phyloP scores from a whole-genome alignment of 164 flowering plant genomes.

The Aristolochia fimbriata region DNA sequence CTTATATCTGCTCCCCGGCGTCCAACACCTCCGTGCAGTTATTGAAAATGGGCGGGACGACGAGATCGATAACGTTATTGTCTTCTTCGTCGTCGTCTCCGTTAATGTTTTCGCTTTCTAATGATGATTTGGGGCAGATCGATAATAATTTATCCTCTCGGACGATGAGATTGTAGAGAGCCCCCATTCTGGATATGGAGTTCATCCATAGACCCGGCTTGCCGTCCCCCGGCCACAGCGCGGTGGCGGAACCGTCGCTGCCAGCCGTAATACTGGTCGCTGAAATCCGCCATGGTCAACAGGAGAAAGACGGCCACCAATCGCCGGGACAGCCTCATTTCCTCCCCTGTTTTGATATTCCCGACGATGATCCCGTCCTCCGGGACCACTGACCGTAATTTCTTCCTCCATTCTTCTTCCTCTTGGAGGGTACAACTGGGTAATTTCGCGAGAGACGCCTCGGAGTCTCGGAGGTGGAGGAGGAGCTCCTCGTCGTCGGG shows the following conservation, averaged over 20 bases:
- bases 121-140: conserved; percentile 5
- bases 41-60: conserved; percentile 70
- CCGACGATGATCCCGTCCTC: conserved; percentile 46
- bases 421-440: too few species aligned
- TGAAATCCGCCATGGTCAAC: conserved; percentile 92
- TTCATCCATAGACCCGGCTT: conserved; percentile 93
- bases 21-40: conserved; percentile 53
- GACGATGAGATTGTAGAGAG: conserved; percentile 45
- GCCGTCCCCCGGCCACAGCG: conserved; percentile 89
- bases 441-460: conserved; percentile 44
- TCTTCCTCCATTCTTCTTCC: conserved; percentile 70
- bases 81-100: conserved; percentile 5
- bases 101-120: neutral
- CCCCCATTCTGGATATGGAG: conserved; percentile 75
- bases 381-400: conserved; percentile 45
- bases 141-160: conserved; percentile 68
- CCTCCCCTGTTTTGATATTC: conserved; percentile 81
- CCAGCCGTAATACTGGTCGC: conserved; percentile 73
- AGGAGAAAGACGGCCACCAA: conserved; percentile 55
- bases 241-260: conserved; percentile 37
- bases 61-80: conserved; percentile 67
- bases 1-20: conserved; percentile 57
- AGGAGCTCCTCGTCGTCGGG: conserved; percentile 50
- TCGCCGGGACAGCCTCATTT: conserved; percentile 54
- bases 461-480: conserved; percentile 44